phyloP scores from a whole-genome alignment of 495 filamentous ascomycete species.

The Talaromyces adpressus region DNA sequence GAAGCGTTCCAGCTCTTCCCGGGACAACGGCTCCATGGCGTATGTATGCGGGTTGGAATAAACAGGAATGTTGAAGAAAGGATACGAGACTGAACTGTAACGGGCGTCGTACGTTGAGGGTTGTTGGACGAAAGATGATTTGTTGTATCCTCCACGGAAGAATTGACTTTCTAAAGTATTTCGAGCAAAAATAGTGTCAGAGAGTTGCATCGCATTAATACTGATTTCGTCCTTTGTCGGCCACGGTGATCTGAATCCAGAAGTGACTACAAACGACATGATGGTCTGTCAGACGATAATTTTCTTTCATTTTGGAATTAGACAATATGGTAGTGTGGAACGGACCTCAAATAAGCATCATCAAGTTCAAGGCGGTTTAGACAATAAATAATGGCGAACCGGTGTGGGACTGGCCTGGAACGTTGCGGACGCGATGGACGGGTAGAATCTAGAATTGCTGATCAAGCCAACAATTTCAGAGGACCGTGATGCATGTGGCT shows the following conservation, averaged over 20 bases:
- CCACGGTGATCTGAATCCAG: slow-evolving; percentile 6
- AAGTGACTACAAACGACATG: slow-evolving; percentile 5
- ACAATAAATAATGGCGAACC: background rate
- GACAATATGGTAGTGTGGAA: background rate
- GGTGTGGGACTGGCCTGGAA: slow-evolving; percentile 1
- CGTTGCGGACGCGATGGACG: background rate
- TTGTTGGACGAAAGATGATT: slow-evolving; percentile 12
- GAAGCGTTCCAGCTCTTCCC: slow-evolving; percentile 46
- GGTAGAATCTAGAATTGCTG: background rate
- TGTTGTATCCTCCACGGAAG: slow-evolving; percentile 22
- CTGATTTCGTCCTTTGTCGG: background rate
- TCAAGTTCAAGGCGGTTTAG: background rate
- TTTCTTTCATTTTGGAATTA: background rate
- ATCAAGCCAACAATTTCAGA: slow-evolving; percentile 1
- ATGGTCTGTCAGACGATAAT: background rate
- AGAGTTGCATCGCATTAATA: slow-evolving; percentile 38
- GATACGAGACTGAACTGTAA: slow-evolving; percentile 21
- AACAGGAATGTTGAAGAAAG: background rate
- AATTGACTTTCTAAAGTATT: slow-evolving; percentile 30
- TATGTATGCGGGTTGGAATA: slow-evolving; percentile 7
- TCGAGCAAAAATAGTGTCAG: slow-evolving; percentile 31
- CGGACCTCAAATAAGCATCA: slow-evolving; percentile 7
- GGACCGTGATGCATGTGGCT: background rate
- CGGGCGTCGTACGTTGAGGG: slow-evolving; percentile 17
- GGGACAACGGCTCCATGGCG: slow-evolving; percentile 40